Conservation (phyloP, 192 early-diverging fungal genomes). For the Cladochytrium replicatum region DNA sequence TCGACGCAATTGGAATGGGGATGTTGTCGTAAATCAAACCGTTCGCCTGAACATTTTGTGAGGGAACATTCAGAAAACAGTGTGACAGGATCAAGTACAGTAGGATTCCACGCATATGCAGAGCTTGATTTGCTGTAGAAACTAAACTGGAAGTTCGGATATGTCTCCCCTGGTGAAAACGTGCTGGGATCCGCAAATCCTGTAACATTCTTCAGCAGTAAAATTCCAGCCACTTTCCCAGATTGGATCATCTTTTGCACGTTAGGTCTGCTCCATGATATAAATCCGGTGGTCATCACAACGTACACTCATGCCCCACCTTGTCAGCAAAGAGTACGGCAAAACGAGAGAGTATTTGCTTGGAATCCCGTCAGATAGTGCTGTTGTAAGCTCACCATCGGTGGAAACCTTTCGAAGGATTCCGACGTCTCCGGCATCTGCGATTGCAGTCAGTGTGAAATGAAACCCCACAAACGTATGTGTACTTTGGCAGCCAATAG, state of each 20-base stretch:
- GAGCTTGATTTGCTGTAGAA: constrained; percentile 42
- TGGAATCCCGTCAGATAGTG: too few relatives aligned
- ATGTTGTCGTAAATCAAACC: constrained; percentile 41
- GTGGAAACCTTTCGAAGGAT: too few relatives aligned
- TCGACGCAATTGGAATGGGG: constrained; percentile 59
- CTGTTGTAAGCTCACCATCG: too few relatives aligned
- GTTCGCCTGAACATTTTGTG: constrained; percentile 37
- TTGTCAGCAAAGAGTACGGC: too few relatives aligned
- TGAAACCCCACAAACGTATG: too few relatives aligned
- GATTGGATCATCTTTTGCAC: too few relatives aligned
- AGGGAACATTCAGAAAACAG: background rate
- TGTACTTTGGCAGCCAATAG: constrained; percentile 55
- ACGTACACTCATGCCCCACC: too few relatives aligned
- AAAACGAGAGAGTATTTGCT: too few relatives aligned
- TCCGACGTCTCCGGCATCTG: too few relatives aligned
- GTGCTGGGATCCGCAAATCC: constrained; percentile 18
- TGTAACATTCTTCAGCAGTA: constrained; percentile 26
- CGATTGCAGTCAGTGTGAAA: too few relatives aligned
- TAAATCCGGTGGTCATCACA: too few relatives aligned
- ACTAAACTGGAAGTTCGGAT: constrained; percentile 62
- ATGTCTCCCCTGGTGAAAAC: constrained; percentile 48
- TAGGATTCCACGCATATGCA: constrained; percentile 59
- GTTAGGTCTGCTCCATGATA: too few relatives aligned
- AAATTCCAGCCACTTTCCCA: constrained; percentile 49
- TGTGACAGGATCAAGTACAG: constrained; percentile 22